Evolutionary conservation across 805 yeast genomes (phyloP).

Genomic region (Hanseniaspora thailandica): DNA sequence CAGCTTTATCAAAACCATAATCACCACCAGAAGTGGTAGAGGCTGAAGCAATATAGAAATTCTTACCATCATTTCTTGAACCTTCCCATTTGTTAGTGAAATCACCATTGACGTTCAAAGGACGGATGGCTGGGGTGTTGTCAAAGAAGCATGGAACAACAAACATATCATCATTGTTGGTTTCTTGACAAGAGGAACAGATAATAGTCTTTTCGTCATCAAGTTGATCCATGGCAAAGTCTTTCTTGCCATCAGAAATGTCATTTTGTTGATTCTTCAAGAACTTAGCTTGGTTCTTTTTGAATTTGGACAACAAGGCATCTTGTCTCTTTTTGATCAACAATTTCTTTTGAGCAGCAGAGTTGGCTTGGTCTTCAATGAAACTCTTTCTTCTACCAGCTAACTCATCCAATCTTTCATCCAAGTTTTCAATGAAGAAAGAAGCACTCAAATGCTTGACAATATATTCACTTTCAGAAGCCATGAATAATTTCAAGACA

Average conservation of each 20-base stretch:
- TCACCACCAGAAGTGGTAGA: conserved; percentile 1
- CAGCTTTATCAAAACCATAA: conserved; percentile 27
- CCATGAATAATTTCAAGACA: conserved; percentile 28
- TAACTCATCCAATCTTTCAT: conserved; percentile 30
- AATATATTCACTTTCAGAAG: neutral
- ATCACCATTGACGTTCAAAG: conserved; percentile 16
- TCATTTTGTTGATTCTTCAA: conserved; percentile 38
- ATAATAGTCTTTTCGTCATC: conserved; percentile 26
- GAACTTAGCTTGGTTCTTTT: conserved; percentile 64
- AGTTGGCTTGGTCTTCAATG: conserved; percentile 37
- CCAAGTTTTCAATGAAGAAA: neutral
- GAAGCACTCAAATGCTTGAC: neutral
- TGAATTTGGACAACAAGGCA: conserved; percentile 50
- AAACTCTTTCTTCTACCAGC: conserved; percentile 35
- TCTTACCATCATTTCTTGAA: neutral
- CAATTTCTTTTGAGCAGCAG: conserved; percentile 42
- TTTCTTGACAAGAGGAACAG: conserved; percentile 53
- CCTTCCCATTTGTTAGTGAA: conserved; percentile 6
- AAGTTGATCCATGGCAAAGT: neutral
- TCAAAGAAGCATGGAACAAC: conserved; percentile 47
- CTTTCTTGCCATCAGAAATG: conserved; percentile 18
- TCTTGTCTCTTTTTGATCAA: conserved; percentile 52
- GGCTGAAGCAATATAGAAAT: conserved; percentile 4
- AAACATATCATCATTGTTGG: conserved; percentile 37
- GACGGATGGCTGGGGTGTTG: conserved; percentile 41